Evolutionary conservation across 495 filamentous ascomycete genomes (phyloP), one percentile per base, ranked within the genome.

Genomic region (Immersiella caudata): DNA sequence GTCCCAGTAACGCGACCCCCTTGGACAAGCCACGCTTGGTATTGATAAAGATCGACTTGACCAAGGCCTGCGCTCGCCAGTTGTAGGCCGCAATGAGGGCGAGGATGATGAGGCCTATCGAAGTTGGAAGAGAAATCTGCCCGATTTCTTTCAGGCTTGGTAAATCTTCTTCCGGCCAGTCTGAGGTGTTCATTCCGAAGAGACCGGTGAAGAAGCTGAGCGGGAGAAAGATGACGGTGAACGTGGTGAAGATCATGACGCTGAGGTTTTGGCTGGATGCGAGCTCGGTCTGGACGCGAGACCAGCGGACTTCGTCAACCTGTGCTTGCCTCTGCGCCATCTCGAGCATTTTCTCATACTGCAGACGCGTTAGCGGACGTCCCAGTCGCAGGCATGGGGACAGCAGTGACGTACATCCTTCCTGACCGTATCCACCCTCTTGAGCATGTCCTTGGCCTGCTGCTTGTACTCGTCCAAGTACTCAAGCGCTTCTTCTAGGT

Each of bases 241-340:
- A 89, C 11, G 86, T 87, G 20, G 87, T 91, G 71, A 91, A 90
- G 24, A 90, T 87, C 86, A 90, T 88, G 25, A 90, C 82, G 11
- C 87, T 85, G 46, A 85, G 81, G 46, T 86, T 87, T 68, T 90
- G 88, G 46, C 82, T 84, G 33, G 85, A 85, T 0, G 88, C 87
- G 0, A 89, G 84, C 65, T 90, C 86, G 6, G 87, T 85, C 64
- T 90, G 86, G 66, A 87, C 78, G 1, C 88, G 81, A 1, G 88
- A 87, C 74, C 88, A 83, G 49, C 87, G 86, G 7, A 88, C 85
- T 66, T 91, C 88, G 70, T 89, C 86, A 1, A 90, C 86, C 67
- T 90, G 88, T 1, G 87, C 87, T 66, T 91, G 88, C 29, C 88
- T 87, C 64, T 90, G 87, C 57, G 88, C 87, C 75, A 91, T 86